phyloP scores from a whole-genome alignment of 371 early-diverging fungal species.

The Mortierella sp. region DNA sequence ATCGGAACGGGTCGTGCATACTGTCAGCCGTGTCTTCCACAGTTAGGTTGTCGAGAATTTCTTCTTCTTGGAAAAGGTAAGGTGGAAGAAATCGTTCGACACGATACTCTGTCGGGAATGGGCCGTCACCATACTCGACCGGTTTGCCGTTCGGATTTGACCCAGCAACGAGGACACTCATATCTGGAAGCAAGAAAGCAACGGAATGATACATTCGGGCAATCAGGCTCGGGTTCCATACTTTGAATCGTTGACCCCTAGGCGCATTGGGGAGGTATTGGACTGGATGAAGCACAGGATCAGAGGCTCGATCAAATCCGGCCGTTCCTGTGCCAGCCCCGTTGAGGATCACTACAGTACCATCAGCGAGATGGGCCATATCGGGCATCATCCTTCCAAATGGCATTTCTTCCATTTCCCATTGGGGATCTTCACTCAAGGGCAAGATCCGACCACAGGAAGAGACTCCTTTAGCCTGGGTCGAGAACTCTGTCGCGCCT shows the following conservation, averaged over 20 bases:
- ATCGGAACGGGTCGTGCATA: conserved; percentile 38
- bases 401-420: conserved; percentile 58
- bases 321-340: conserved; percentile 59
- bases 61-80: conserved; percentile 52
- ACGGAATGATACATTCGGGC: conserved; percentile 61
- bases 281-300: conserved; percentile 55
- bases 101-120: conserved; percentile 57
- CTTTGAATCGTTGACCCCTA: conserved; percentile 50
- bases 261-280: conserved; percentile 55
- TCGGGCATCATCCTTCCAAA: conserved; percentile 59
- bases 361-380: conserved; percentile 60
- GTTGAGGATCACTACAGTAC: conserved; percentile 57
- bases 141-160: conserved; percentile 56
- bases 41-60: conserved; percentile 49
- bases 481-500: conserved; percentile 51
- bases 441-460: conserved; percentile 54
- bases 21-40: conserved; percentile 13
- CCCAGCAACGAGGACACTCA: conserved; percentile 60
- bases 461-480: conserved; percentile 32
- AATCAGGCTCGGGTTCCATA: conserved; percentile 53
- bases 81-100: conserved; percentile 60
- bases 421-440: conserved; percentile 28
- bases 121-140: conserved; percentile 33
- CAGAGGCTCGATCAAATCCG: conserved; percentile 54
- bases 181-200: conserved; percentile 62